Evolutionary conservation across 306 rosid genomes (phyloP), one percentile per base, ranked within the genome.

Genomic region (Castanea mollissima): DNA sequence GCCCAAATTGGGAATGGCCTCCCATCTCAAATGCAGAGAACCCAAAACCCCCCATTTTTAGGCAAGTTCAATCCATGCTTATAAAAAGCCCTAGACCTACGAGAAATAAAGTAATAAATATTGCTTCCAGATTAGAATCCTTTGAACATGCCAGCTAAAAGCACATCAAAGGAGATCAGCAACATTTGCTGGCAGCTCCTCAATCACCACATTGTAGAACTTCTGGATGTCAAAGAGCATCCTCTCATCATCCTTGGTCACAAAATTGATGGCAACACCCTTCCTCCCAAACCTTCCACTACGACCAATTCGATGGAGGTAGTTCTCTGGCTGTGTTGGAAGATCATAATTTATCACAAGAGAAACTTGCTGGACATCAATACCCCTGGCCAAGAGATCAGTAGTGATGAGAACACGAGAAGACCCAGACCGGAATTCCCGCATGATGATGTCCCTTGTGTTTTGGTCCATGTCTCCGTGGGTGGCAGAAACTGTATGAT

Each of bases 391-490:
- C 86, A 90, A 78, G 13, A 90, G 90, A 86, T 90, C 93, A 70
- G 91, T 90, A 58, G 90, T 90, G 46, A 90, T 90, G 51, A 90
- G 87, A 75, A 91, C 93, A 19, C 92, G 93, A 27, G 96, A 91
- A 34, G 93, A 91, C 21, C 92, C 96, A 52, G 92, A 89, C 27
- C 96, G 90, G 79, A 91, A 91, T 84, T 91, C 96, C 72, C 92
- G 78, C 96, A 91, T 89, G 83, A 91, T 89, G 71, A 91, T 89
- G 69, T 89, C 92, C 64, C 96, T 89, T 19, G 91, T 85, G 84
- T 89, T 91, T 72, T 91, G 96, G 80, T 91, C 96, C 96, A 91
- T 89, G 76, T 91, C 96, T 73, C 96, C 93, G 51, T 91, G 93
- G 58, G 93, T 89, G 55, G 93, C 91, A 74, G 93, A 89, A 27